These are phyloP conservation scores for Corylus avellana DNA, from an alignment of 306 rosid species.

Conservation along the genomic window DNA sequence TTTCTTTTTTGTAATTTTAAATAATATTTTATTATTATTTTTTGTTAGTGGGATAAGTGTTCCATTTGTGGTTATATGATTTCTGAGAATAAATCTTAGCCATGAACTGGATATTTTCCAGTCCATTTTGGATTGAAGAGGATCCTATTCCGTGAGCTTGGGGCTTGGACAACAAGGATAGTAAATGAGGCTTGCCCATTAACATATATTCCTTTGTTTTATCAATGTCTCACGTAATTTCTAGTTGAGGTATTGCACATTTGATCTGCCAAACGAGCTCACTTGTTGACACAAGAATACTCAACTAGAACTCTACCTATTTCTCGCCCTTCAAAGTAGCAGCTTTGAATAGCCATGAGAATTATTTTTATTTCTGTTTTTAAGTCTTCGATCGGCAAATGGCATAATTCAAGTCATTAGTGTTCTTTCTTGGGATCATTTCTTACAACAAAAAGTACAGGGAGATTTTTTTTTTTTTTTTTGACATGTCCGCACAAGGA, in stretches of 20 bases:
- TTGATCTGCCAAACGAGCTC: neutral
- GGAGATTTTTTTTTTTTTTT: no score
- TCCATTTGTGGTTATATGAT: no score
- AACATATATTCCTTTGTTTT: conserved; percentile 29
- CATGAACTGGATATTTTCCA: no score
- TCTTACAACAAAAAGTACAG: no score
- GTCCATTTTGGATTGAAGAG: no score
- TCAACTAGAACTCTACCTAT: neutral
- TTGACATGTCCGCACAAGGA: no score
- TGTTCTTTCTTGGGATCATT: neutral
- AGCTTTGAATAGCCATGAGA: neutral
- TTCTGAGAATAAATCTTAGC: no score
- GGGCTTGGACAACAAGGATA: conserved; percentile 21
- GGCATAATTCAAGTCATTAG: neutral
- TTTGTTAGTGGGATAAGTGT: no score
- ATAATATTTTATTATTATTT: no score
- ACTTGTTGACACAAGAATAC: neutral
- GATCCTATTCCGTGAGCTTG: neutral
- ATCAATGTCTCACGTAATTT: conserved; percentile 34
- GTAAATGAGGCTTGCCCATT: conserved; percentile 44
- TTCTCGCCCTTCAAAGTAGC: neutral
- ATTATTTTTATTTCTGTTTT: neutral
- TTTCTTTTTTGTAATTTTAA: no score
- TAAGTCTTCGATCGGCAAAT: no score
- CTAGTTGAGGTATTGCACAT: conserved; percentile 16